phyloP scores from a whole-genome alignment of 2,329 filamentous ascomycete genomes.

The Daldinia eschscholtzii region DNA sequence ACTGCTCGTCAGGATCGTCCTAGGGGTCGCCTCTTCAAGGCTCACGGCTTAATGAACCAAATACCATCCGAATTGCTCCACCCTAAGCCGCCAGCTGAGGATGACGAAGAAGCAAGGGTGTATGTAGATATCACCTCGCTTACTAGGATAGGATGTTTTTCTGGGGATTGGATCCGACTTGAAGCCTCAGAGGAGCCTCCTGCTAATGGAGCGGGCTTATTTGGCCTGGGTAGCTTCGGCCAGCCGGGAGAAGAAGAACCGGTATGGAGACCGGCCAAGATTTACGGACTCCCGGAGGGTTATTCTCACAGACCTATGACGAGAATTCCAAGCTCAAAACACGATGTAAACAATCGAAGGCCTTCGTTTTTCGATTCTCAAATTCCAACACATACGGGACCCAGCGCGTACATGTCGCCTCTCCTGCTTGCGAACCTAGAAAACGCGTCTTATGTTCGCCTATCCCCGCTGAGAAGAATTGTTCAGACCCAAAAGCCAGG shows the following conservation, averaged over 20 bases:
- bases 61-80: constrained; percentile 85
- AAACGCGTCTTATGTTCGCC: constrained; percentile 80
- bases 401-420: constrained; percentile 82
- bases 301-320: constrained; percentile 72
- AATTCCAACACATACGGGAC: constrained; percentile 69
- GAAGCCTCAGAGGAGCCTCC: constrained; percentile 82
- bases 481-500: constrained; percentile 64
- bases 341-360: constrained; percentile 61
- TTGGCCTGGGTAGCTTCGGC: constrained; percentile 76
- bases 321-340: constrained; percentile 68
- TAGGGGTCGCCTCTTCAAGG: constrained; percentile 84
- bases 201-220: constrained; percentile 73
- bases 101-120: constrained; percentile 89
- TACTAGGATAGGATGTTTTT: constrained; percentile 94
- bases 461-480: constrained; percentile 75
- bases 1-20: constrained; percentile 81
- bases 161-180: constrained; percentile 93
- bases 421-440: constrained; percentile 89
- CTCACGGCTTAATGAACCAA: constrained; percentile 77
- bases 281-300: constrained; percentile 88
- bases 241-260: constrained; percentile 71
- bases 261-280: constrained; percentile 85
- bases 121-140: constrained; percentile 91
- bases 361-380: constrained; percentile 77
- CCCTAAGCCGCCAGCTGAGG: constrained; percentile 79